Conservation (phyloP, 2,329 filamentous ascomycete species). For the Trichoderma brevicompactum region DNA sequence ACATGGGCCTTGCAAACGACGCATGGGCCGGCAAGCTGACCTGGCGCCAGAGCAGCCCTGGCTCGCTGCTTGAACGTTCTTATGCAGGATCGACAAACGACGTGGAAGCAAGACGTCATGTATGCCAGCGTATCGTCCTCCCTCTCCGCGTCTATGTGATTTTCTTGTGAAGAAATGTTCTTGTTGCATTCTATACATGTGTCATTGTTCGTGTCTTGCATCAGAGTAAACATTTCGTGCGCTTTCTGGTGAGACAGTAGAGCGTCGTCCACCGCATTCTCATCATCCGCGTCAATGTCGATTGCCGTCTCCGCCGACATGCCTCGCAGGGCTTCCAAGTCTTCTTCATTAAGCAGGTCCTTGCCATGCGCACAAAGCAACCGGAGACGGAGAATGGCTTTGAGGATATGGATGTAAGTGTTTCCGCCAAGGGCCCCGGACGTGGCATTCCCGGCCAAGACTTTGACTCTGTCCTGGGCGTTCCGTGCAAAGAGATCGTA, state of each 20-base stretch:
- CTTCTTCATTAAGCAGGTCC: slow-evolving; percentile 83
- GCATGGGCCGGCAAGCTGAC: slow-evolving; percentile 60
- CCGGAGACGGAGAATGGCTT: slow-evolving; percentile 86
- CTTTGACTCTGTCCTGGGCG: slow-evolving; percentile 77
- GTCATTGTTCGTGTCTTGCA: slow-evolving; percentile 81
- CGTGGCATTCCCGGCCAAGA: slow-evolving; percentile 63
- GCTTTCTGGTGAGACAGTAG: slow-evolving; percentile 71
- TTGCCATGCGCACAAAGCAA: slow-evolving; percentile 93
- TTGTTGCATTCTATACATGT: slow-evolving; percentile 71
- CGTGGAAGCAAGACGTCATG: slow-evolving; percentile 86
- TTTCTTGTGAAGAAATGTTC: slow-evolving; percentile 61
- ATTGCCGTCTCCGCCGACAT: slow-evolving; percentile 85
- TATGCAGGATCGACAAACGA: slow-evolving; percentile 79
- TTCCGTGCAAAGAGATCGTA: slow-evolving; percentile 86
- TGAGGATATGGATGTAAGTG: slow-evolving; percentile 91
- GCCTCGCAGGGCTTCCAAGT: slow-evolving; percentile 78
- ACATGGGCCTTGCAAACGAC: slow-evolving; percentile 69
- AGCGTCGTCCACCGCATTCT: slow-evolving; percentile 58
- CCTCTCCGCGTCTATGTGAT: slow-evolving; percentile 61
- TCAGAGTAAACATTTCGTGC: slow-evolving; percentile 82
- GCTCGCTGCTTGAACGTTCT: slow-evolving; percentile 60
- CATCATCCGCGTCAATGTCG: slow-evolving; percentile 82
- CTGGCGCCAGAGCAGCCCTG: slow-evolving; percentile 43
- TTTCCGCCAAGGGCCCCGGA: slow-evolving; percentile 76
- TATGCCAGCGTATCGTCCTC: slow-evolving; percentile 69